A percentile compares a stretch with the other conserved stretches of the same genome.
phyloP scores from a whole-genome alignment of 2,329 filamentous ascomycete genomes.

The Botrytis cinerea region DNA sequence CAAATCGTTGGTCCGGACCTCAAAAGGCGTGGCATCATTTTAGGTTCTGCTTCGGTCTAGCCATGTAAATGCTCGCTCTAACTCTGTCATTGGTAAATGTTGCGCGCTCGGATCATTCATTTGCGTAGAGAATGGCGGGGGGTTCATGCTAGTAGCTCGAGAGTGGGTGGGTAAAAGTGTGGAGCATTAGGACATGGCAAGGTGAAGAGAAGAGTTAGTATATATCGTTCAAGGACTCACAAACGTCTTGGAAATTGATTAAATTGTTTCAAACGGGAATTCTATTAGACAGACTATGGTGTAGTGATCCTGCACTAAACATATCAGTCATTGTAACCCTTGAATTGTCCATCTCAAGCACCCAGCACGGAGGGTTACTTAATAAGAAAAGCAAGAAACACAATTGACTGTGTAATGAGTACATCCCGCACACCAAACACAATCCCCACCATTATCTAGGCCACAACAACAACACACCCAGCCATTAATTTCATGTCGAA shows the following conservation, averaged over 20 bases:
- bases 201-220: background rate
- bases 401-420: conserved; percentile 14
- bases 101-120: background rate
- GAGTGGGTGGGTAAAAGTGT: background rate
- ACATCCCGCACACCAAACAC: background rate
- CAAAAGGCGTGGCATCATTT: background rate
- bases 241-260: background rate
- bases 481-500: background rate
- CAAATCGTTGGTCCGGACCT: background rate
- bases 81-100: background rate
- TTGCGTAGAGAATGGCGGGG: background rate
- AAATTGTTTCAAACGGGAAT: background rate
- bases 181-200: background rate
- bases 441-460: background rate
- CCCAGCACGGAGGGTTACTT: background rate
- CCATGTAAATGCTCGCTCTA: background rate
- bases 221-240: background rate
- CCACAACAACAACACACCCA: conserved; percentile 19
- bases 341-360: background rate
- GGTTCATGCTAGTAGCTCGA: background rate
- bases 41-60: conserved; percentile 4
- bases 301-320: background rate
- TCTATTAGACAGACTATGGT: background rate
- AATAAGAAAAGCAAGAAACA: background rate
- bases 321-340: background rate